These are phyloP conservation scores for Pseudogymnoascus sp. DNA, from an alignment of 2,329 filamentous ascomycete species.

Conservation along the genomic window DNA sequence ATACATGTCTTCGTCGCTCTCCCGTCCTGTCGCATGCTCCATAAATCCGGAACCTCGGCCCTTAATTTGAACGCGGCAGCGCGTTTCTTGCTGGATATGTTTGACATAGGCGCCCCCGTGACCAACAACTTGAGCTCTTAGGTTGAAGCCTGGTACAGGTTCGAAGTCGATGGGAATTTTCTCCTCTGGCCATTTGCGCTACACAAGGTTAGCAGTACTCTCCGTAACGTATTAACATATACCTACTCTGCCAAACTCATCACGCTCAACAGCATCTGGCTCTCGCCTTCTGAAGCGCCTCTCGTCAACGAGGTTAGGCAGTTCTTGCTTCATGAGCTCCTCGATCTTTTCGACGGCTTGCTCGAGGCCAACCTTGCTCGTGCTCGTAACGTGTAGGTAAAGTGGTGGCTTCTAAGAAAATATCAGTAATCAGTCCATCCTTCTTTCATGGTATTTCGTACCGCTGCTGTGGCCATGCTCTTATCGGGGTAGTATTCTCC, in stretches of 20 bases:
- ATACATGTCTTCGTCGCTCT: constrained; percentile 96
- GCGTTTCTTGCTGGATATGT: constrained; percentile 92
- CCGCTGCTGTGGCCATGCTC: constrained; percentile 88
- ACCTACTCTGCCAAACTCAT: constrained; percentile 80
- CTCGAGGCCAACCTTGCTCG: constrained; percentile 84
- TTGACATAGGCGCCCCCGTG: constrained; percentile 94
- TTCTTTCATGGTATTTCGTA: constrained; percentile 43
- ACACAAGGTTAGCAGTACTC: constrained; percentile 18
- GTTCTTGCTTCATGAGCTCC: constrained; percentile 90
- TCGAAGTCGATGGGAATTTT: constrained; percentile 88
- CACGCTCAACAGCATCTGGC: constrained; percentile 72
- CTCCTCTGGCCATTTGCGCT: constrained; percentile 99
- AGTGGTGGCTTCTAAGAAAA: constrained; percentile 74
- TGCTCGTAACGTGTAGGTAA: constrained; percentile 93
- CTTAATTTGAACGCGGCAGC: constrained; percentile 96
- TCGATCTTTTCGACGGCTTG: constrained; percentile 82
- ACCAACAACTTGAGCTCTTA: constrained; percentile 92
- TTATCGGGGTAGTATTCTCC: constrained; percentile 97
- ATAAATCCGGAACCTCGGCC: constrained; percentile 91
- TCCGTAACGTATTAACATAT: constrained; percentile 1
- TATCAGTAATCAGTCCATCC: constrained; percentile 15
- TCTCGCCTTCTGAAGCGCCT: constrained; percentile 82
- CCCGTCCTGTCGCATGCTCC: constrained; percentile 77
- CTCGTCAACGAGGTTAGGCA: constrained; percentile 93
- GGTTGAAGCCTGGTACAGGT: constrained; percentile 87